These are phyloP conservation scores for Pleoardoris graminearum DNA, from an alignment of 2,329 filamentous ascomycete genomes.

Conservation along the genomic window DNA sequence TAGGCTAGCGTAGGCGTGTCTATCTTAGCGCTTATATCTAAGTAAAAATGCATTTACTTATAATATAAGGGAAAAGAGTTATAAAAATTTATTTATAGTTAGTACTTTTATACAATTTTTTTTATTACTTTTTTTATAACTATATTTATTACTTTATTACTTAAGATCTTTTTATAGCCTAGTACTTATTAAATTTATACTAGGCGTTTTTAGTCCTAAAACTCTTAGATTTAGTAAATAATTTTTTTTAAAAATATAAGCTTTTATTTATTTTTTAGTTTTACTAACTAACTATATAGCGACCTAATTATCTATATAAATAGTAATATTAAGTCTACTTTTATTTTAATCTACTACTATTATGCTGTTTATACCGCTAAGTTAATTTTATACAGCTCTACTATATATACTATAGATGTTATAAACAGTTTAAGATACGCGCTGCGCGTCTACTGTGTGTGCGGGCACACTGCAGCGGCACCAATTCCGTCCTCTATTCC, in stretches of 20 bases:
- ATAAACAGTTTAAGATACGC: constrained; percentile 16
- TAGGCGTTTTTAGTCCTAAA: constrained; percentile 12
- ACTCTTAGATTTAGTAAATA: constrained; percentile 13
- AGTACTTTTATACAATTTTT: neutral
- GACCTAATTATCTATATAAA: constrained; percentile 25
- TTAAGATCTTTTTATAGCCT: constrained; percentile 15
- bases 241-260: constrained; percentile 22
- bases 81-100: neutral
- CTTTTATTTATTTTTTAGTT: constrained; percentile 14
- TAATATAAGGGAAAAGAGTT: no score
- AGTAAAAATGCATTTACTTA: no score
- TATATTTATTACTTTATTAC: constrained; percentile 21
- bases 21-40: no score
- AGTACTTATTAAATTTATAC: constrained; percentile 16
- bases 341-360: constrained; percentile 17
- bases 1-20: no score
- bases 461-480: constrained; percentile 18
- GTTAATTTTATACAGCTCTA: constrained; percentile 20
- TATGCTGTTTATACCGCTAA: constrained; percentile 22
- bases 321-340: constrained; percentile 10
- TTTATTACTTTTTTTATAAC: constrained; percentile 3
- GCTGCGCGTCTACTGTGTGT: constrained; percentile 15
- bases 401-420: constrained; percentile 17
- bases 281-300: constrained; percentile 18
- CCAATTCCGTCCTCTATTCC: constrained; percentile 21